Evolutionary conservation across 2,329 filamentous ascomycete species (phyloP), one percentile per base, ranked within the genome.

Genomic region (Alternaria arbusti): DNA sequence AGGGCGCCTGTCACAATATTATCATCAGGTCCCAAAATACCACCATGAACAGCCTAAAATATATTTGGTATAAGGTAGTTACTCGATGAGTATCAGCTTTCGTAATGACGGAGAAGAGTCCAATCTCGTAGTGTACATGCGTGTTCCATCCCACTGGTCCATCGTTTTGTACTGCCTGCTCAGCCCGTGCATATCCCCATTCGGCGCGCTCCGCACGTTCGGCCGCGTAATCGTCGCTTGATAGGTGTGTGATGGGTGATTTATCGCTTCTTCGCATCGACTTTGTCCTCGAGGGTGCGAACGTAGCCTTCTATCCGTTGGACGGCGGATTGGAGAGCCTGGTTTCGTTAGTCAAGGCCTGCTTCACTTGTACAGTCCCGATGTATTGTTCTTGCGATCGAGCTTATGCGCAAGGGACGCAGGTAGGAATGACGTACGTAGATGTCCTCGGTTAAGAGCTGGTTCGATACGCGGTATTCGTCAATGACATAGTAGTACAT

Each of bases 401-500:
- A 5, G 32, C n/a, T 20, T n/a, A 3, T 43, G 17, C 17, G 26
- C 1, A 36, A 9, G 7, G 46, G 2, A 15, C n/a, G 15, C 44
- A 20, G 8, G 13, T 6, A 25, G 26, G 40, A 59, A 90, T 36
- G 47, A 51, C 93, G 82, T 87, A 97, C 95, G 82, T 95, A 95
- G 80, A 98, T 97, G 82, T 98, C 95, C 83, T 97, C 94, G 65
- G 91, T 95, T 82, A 98, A 85, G 77, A 97, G 87, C 83, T 97
- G 92, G 84, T 97, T 98, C 72, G 93, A 92, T 46, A 94, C 86
- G 83, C 94, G 93, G 85, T 97, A 98, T 82, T 98, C 94, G 79
- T 95, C 89, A 73, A 98, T 84, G 70, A 97, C 88, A 81, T 98
- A 98, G 80, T 93, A 94, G 84, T 97, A 98, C 73, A 96, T 91